Evolutionary conservation across 129 eudicot genomes (phyloP).

Genomic region (Kitagawia praeruptora): DNA sequence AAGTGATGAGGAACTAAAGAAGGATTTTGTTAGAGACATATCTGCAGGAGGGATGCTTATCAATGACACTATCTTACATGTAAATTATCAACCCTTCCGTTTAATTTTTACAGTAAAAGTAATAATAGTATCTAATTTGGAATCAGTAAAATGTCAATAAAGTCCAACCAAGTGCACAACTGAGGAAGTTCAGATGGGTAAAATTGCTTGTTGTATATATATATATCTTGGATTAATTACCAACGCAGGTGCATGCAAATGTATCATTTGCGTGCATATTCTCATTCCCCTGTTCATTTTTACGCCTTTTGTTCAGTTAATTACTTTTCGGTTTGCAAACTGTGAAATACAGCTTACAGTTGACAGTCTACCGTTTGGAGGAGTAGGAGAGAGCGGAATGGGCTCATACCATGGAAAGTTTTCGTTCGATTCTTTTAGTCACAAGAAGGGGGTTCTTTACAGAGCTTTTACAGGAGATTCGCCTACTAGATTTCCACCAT

Average conservation of each 20-base stretch:
- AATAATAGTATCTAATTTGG: no score
- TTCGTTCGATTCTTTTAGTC: slow-evolving; percentile 34
- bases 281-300: neutral
- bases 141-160: no score
- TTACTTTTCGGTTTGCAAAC: neutral
- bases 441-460: slow-evolving; percentile 32
- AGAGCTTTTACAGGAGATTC: slow-evolving; percentile 28
- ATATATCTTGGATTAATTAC: neutral
- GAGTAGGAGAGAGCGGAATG: slow-evolving; percentile 43
- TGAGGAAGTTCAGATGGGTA: neutral
- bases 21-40: slow-evolving; percentile 20
- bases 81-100: neutral
- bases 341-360: slow-evolving; percentile 22
- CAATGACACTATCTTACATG: slow-evolving; percentile 33
- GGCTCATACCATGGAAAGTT: slow-evolving; percentile 35
- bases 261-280: neutral
- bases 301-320: neutral
- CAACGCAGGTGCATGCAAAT: neutral
- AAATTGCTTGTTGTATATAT: no score
- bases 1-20: slow-evolving; percentile 27
- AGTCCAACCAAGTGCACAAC: neutral
- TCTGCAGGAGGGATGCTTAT: slow-evolving; percentile 33
- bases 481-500: slow-evolving; percentile 27
- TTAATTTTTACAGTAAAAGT: neutral
- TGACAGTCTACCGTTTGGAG: slow-evolving; percentile 24